Evolutionary conservation across 1,139 yeast species (phyloP).

Genomic region (Pichia sp.): DNA sequence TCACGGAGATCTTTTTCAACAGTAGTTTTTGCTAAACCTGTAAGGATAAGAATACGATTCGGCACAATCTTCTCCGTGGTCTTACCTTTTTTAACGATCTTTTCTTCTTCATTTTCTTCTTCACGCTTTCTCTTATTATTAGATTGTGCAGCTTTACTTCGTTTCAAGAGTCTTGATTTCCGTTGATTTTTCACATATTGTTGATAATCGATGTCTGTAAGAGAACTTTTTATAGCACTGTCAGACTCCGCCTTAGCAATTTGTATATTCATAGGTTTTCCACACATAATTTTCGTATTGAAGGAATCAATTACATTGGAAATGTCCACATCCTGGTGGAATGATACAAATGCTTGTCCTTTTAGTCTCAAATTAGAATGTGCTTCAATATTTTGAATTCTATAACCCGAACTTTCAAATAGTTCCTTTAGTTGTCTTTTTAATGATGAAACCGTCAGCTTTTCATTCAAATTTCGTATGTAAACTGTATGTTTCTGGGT

Average conservation of each 20-base stretch:
- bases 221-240: slow-evolving; percentile 29
- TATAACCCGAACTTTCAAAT: slow-evolving; percentile 47
- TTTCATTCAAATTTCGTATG: slow-evolving; percentile 71
- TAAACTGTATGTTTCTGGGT: slow-evolving; percentile 43
- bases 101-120: slow-evolving; percentile 6
- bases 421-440: slow-evolving; percentile 41
- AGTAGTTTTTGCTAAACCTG: slow-evolving; percentile 53
- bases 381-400: slow-evolving; percentile 54
- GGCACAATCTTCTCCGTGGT: slow-evolving; percentile 37
- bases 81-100: slow-evolving; percentile 15
- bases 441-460: slow-evolving; percentile 53
- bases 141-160: slow-evolving; percentile 17
- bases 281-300: slow-evolving; percentile 47
- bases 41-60: slow-evolving; percentile 66
- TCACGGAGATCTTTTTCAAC: slow-evolving; percentile 42
- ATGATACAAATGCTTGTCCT: slow-evolving; percentile 88
- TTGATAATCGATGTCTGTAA: slow-evolving; percentile 27
- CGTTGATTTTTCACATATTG: slow-evolving; percentile 31
- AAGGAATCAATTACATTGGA: slow-evolving; percentile 40
- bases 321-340: slow-evolving; percentile 39
- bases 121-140: slow-evolving; percentile 17
- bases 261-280: slow-evolving; percentile 50
- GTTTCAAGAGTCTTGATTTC: slow-evolving; percentile 20
- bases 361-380: slow-evolving; percentile 61
- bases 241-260: slow-evolving; percentile 51